Evolutionary conservation across 257 asterid species (phyloP), one percentile per base, ranked within the genome.

Genomic region (Vinca minor): DNA sequence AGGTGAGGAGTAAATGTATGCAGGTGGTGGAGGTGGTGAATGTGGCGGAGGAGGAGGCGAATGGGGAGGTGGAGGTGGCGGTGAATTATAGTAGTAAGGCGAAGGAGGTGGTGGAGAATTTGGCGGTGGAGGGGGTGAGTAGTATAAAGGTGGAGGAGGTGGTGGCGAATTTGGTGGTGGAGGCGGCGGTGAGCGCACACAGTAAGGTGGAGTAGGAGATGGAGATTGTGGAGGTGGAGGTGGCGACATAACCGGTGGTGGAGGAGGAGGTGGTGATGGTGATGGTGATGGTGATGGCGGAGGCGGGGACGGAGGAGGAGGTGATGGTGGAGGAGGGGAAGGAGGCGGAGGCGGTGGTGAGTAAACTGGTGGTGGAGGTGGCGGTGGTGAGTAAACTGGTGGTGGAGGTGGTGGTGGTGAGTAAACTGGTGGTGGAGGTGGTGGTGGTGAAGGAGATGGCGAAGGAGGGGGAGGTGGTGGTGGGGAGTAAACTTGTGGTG

Each of bases 21-120:
- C 38, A 26, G 87, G 82, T 13, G 83, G 78, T 49, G 87, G 91
- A 18, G 88, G 88, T 18, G 88, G 83, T 11, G 83, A 77, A 53
- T 20, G 35, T 6, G 63, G 65, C 14, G 75, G 78, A 10, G 79
- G 71, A 0, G 75, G 74, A 1, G 78, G 78, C 29, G 76, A 53
- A 23, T 59, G 45, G 14, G 76, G 70, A 0, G 70, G n/a, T n/a
- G n/a, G n/a, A n/a, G n/a, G n/a, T n/a, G n/a, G n/a, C n/a, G n/a
- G n/a, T n/a, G n/a, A n/a, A 62, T 47, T 64, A 32, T 45, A 57
- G 56, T 45, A 54, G 64, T 50, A 42, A 52, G 68, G 67, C 0
- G 89, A 84, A 1, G 78, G 81, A 0, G 88, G 82, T 31, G 83
- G 80, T n/a, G 63, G 84, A 46, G 79, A 80, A 70, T 74, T 68